These are phyloP conservation scores for Pyrenophora graminea DNA, from an alignment of 2,329 filamentous ascomycete species.

Conservation along the genomic window DNA sequence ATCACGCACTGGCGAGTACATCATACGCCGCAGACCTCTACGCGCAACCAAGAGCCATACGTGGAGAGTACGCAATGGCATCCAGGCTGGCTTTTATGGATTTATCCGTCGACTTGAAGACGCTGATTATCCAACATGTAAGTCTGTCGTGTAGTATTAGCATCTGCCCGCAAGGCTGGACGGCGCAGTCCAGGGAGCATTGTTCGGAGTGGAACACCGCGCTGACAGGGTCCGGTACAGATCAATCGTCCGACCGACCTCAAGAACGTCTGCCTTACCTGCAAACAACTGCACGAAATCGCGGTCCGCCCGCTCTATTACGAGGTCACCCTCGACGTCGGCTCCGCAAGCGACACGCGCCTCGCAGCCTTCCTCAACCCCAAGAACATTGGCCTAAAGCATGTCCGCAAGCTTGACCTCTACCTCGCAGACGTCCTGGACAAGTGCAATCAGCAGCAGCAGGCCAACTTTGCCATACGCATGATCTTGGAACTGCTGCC, in stretches of 20 bases:
- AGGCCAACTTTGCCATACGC: constrained; percentile 54
- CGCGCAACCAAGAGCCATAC: neutral
- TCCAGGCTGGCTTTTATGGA: constrained; percentile 38
- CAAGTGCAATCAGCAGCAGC: constrained; percentile 51
- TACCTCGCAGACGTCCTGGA: constrained; percentile 52
- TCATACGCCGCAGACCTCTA: neutral
- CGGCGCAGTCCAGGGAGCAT: neutral
- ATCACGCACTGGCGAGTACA: neutral
- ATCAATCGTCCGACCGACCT: constrained; percentile 54
- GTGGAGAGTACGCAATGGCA: constrained; percentile 28
- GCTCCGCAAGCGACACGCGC: constrained; percentile 49
- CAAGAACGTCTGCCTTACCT: constrained; percentile 53
- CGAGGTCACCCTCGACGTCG: constrained; percentile 54
- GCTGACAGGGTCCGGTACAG: constrained; percentile 24
- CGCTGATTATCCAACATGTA: constrained; percentile 46
- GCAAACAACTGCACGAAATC: constrained; percentile 53
- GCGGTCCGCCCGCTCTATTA: constrained; percentile 53
- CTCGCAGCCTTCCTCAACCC: constrained; percentile 53
- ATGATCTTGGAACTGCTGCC: constrained; percentile 56
- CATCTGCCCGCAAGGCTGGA: neutral
- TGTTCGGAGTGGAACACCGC: neutral
- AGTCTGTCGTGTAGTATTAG: constrained; percentile 14
- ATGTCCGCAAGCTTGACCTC: constrained; percentile 53
- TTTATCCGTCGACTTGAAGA: constrained; percentile 46
- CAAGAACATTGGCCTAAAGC: constrained; percentile 53